phyloP scores from a whole-genome alignment of 768 basidiomycete species.

The Rhodocollybia butyracea region DNA sequence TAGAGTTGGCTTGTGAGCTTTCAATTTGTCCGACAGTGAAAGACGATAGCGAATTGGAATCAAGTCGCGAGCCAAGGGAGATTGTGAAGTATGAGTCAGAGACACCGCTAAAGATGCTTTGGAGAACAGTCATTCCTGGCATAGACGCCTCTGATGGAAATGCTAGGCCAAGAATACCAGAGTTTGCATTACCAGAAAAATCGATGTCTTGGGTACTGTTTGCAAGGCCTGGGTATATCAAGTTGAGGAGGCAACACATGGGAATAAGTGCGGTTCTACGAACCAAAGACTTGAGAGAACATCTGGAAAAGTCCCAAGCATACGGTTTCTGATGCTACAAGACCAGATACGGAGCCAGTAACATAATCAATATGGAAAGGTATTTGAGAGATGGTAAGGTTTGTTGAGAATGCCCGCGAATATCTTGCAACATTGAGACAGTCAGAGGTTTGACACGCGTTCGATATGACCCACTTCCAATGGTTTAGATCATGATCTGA shows the following conservation, averaged over 20 bases:
- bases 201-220: conserved; percentile 39
- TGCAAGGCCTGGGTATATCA: conserved; percentile 35
- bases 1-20: conserved; percentile 26
- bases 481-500: conserved; percentile 2
- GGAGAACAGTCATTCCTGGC: conserved; percentile 40
- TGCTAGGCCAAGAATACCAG: conserved; percentile 54
- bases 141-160: conserved; percentile 50
- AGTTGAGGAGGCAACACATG: not conserved
- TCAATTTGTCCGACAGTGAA: conserved; percentile 55
- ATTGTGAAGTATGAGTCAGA: conserved; percentile 49
- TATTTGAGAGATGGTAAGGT: conserved; percentile 26
- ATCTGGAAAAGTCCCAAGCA: conserved; percentile 43
- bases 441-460: conserved; percentile 40
- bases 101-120: conserved; percentile 44
- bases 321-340: conserved; percentile 42
- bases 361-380: conserved; percentile 49
- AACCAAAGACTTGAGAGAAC: conserved; percentile 47
- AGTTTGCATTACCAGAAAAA: conserved; percentile 44
- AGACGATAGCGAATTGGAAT: conserved; percentile 25
- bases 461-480: conserved; percentile 48
- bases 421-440: conserved; percentile 44
- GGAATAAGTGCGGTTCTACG: not conserved
- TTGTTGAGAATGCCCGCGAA: conserved; percentile 24
- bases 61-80: conserved; percentile 37
- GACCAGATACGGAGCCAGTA: conserved; percentile 46